Evolutionary conservation across 805 yeast species (phyloP), one percentile per base, ranked within the genome.

Genomic region (Lipomyces yamadae): DNA sequence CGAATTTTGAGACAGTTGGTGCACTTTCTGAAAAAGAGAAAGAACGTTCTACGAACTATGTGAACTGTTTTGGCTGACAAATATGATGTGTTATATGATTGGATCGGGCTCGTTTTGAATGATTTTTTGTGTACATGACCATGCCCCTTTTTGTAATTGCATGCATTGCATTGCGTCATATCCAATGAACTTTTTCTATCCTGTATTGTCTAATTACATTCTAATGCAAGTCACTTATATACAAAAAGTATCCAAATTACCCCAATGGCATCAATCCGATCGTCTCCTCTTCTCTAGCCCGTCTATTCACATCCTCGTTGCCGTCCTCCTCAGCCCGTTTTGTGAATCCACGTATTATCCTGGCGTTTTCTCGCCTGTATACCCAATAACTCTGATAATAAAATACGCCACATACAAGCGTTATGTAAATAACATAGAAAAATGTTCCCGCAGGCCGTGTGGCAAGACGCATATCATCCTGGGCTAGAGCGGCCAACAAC

Each of bases 391-490:
- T 62, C 45, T 35, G 42, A 24, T n/a, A 60, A 18, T 48, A 15
- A 18, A 60, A 54, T 6, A 52, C 24, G 35, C 34, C 34, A 30
- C 37, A 29, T 11, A 60, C 8, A 11, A 42, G n/a, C 13, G 15
- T 8, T 10, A 34, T 29, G 35, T 37, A 60, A 3, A 54, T 8
- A n/a, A 29, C 15, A 54, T 60, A 53, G 29, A 60, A 55, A n/a
- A 60, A 18, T 18, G 52, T 10, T 29, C 63, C 63, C 13, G 53
- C 34, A n/a, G 63, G 63, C 35, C 61, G 56, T 29, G 52, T 13
- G 13, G 35, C 61, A n/a, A 18, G 24, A 10, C 24, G 37, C 7
- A 42, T 4, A 50, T 45, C 62, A 13, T 29, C n/a, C 32, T 56
- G 13, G 34, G 34, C 55, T 3, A 56, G 29, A n/a, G 13, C 58